A percentile compares a stretch with the other conserved stretches of the same genome.
Evolutionary conservation across 1,284 basidiomycete genomes (phyloP).

Genomic region (Austroboletus niveus): DNA sequence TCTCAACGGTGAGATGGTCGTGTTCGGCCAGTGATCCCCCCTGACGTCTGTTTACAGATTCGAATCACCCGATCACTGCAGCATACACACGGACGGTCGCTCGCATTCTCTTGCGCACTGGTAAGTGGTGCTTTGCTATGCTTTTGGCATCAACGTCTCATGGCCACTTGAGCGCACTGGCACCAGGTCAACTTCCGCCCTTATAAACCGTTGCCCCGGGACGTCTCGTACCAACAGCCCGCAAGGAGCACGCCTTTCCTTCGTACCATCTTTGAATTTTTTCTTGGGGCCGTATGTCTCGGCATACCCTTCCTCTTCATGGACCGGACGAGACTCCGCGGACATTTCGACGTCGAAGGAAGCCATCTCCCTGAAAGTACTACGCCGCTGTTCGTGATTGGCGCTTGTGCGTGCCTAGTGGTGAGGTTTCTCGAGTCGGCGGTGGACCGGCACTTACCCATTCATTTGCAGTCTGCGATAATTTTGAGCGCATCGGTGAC

Average conservation of each 20-base stretch:
- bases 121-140: conserved; percentile 38
- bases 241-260: conserved; percentile 41
- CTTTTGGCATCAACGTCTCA: conserved; percentile 1
- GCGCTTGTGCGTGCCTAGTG: conserved; percentile 65
- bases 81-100: conserved; percentile 68
- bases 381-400: conserved; percentile 58
- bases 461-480: conserved; percentile 57
- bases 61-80: conserved; percentile 37
- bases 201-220: conserved; percentile 56
- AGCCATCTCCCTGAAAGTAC: conserved; percentile 45
- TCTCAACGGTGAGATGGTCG: conserved; percentile 45
- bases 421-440: conserved; percentile 40
- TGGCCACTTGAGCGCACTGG: conserved; percentile 56
- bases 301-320: conserved; percentile 74
- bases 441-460: not conserved
- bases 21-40: conserved; percentile 8
- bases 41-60: conserved; percentile 25
- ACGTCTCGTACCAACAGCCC: conserved; percentile 35
- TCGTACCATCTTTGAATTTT: conserved; percentile 53
- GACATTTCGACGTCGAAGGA: conserved; percentile 56
- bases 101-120: conserved; percentile 63
- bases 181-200: conserved; percentile 67
- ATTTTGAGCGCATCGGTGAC: conserved; percentile 75
- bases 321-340: conserved; percentile 43
- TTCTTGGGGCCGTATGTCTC: conserved; percentile 61